phyloP scores from a whole-genome alignment of 495 filamentous ascomycete genomes.

The Sphaerosporella brunnea region DNA sequence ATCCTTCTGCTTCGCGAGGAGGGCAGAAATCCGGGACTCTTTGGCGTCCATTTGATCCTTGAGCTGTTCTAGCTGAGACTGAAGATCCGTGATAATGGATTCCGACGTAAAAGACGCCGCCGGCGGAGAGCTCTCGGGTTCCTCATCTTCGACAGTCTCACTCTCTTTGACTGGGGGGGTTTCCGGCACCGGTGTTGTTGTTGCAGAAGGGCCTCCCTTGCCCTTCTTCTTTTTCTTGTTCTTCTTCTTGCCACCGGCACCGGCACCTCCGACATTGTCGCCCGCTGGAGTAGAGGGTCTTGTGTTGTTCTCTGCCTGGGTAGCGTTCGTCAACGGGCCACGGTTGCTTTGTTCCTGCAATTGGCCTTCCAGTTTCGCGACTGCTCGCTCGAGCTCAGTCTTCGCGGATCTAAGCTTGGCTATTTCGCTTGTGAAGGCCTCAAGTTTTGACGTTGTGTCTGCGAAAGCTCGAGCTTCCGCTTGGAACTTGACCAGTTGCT shows the following conservation, averaged over 20 bases:
- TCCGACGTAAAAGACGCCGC: constrained; percentile 6
- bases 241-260: constrained; percentile 54
- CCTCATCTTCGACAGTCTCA: constrained; percentile 22
- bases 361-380: constrained; percentile 20
- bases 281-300: constrained; percentile 9
- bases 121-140: not conserved
- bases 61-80: constrained; percentile 37
- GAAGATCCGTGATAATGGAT: constrained; percentile 30
- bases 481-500: constrained; percentile 1
- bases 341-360: constrained; percentile 11
- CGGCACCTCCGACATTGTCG: not conserved
- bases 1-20: constrained; percentile 48
- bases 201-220: constrained; percentile 34
- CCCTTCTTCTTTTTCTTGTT: constrained; percentile 66
- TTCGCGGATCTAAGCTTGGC: constrained; percentile 11
- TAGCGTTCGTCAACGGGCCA: not conserved
- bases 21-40: constrained; percentile 46
- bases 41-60: constrained; percentile 51
- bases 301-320: no score
- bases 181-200: constrained; percentile 24
- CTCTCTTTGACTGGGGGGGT: constrained; percentile 21
- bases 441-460: constrained; percentile 3
- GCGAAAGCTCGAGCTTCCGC: constrained; percentile 1
- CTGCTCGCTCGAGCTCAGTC: constrained; percentile 13
- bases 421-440: constrained; percentile 7